Conservation (phyloP, 768 basidiomycete genomes). For the Pluteus cervinus region DNA sequence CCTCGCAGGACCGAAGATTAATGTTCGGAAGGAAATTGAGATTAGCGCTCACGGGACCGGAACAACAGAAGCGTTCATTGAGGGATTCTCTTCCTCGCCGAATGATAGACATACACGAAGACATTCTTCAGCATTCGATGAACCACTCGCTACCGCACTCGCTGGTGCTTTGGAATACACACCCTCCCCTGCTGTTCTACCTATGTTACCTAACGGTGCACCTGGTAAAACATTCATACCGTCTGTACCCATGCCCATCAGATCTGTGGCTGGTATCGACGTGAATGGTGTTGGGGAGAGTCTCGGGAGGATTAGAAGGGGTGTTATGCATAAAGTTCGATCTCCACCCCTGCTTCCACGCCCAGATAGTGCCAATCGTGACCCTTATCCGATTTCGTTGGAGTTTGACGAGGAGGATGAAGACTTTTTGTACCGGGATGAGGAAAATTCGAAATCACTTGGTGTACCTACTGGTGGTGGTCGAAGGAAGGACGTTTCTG, state of each 20-base stretch:
- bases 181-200: slow-evolving; percentile 44
- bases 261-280: slow-evolving; percentile 45
- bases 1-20: slow-evolving; percentile 50
- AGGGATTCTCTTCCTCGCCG: slow-evolving; percentile 39
- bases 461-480: slow-evolving; percentile 11
- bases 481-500: slow-evolving; percentile 11
- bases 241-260: slow-evolving; percentile 47
- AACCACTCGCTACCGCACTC: slow-evolving; percentile 72
- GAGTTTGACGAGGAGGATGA: slow-evolving; percentile 70
- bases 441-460: neutral
- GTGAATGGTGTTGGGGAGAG: slow-evolving; percentile 57
- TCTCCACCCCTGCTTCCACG: slow-evolving; percentile 32
- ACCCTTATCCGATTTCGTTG: slow-evolving; percentile 35
- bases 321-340: slow-evolving; percentile 46
- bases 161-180: slow-evolving; percentile 51
- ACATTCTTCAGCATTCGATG: slow-evolving; percentile 63
- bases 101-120: slow-evolving; percentile 38
- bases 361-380: slow-evolving; percentile 13
- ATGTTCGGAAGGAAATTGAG: slow-evolving; percentile 69
- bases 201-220: slow-evolving; percentile 77
- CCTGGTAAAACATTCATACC: too few species aligned
- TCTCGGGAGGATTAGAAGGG: slow-evolving; percentile 50
- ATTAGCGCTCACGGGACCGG: slow-evolving; percentile 45
- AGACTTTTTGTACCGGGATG: slow-evolving; percentile 36
- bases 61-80: slow-evolving; percentile 44